These are phyloP conservation scores for Talaromyces sp. DNA, from an alignment of 2,329 filamentous ascomycete genomes.

Conservation along the genomic window DNA sequence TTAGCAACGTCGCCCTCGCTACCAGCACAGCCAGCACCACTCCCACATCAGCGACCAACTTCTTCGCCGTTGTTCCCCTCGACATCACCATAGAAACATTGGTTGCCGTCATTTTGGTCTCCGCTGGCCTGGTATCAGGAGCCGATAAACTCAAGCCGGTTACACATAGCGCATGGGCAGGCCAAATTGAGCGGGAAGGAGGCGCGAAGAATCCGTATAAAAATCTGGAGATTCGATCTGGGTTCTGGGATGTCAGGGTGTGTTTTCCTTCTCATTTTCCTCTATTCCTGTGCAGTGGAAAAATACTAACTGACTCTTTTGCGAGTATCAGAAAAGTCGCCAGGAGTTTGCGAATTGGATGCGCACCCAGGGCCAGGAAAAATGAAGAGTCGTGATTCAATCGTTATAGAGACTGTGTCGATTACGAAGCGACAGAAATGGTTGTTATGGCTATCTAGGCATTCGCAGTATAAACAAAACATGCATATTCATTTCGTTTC, in stretches of 20 bases:
- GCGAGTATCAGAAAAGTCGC: conserved; percentile 53
- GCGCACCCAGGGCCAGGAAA: conserved; percentile 35
- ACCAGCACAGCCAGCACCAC: conserved; percentile 32
- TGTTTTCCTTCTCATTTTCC: conserved; percentile 28
- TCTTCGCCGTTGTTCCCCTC: conserved; percentile 43
- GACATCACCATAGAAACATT: conserved; percentile 89
- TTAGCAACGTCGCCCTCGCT: conserved; percentile 52
- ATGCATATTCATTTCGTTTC: neutral
- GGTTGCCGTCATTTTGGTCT: conserved; percentile 73
- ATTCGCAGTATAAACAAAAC: neutral
- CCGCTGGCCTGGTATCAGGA: conserved; percentile 73
- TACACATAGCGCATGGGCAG: conserved; percentile 74
- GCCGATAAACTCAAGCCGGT: conserved; percentile 80
- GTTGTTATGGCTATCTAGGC: neutral
- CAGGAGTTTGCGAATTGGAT: conserved; percentile 77
- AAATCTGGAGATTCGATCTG: conserved; percentile 71
- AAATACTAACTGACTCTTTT: neutral
- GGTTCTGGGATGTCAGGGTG: conserved; percentile 84
- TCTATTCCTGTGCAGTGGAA: neutral
- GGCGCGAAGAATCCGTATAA: conserved; percentile 75
- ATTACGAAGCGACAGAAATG: neutral
- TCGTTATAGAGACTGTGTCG: neutral
- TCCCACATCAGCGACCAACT: conserved; percentile 47
- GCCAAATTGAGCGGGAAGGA: conserved; percentile 64
- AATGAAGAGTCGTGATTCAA: neutral